phyloP scores from a whole-genome alignment of 75 land plant genomes.

The Sequoiadendron giganteum region DNA sequence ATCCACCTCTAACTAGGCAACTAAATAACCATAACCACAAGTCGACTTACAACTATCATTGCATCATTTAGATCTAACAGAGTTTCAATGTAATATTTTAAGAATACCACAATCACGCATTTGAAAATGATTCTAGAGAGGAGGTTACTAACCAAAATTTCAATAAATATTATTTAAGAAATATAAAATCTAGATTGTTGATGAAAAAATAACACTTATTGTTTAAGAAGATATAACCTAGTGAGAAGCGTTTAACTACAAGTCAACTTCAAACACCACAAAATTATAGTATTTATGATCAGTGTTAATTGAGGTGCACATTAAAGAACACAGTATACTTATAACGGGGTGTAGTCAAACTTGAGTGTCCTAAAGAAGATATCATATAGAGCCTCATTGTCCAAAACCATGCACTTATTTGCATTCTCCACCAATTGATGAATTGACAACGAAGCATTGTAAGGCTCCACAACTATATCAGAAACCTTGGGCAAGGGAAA shows the following conservation, averaged over 20 bases:
- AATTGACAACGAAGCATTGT: constrained; percentile 68
- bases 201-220: too few species aligned
- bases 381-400: constrained; percentile 50
- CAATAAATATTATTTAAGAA: too few species aligned
- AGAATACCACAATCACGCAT: background rate
- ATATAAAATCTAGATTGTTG: too few species aligned
- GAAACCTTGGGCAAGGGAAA: constrained; percentile 65
- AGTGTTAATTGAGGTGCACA: background rate
- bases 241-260: background rate
- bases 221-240: too few species aligned
- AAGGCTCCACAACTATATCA: constrained; percentile 69
- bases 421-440: constrained; percentile 63
- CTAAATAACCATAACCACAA: background rate
- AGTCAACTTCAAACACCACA: background rate
- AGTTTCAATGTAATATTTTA: background rate
- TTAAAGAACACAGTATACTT: constrained; percentile 6
- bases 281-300: background rate
- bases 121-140: background rate
- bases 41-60: background rate
- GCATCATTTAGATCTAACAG: background rate
- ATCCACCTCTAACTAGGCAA: background rate
- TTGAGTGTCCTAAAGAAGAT: constrained; percentile 74
- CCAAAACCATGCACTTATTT: constrained; percentile 66
- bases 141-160: background rate
- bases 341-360: constrained; percentile 73